Evolutionary conservation across 2,329 filamentous ascomycete genomes (phyloP), one percentile per base, ranked within the genome.

Genomic region (Shiraia sp.): DNA sequence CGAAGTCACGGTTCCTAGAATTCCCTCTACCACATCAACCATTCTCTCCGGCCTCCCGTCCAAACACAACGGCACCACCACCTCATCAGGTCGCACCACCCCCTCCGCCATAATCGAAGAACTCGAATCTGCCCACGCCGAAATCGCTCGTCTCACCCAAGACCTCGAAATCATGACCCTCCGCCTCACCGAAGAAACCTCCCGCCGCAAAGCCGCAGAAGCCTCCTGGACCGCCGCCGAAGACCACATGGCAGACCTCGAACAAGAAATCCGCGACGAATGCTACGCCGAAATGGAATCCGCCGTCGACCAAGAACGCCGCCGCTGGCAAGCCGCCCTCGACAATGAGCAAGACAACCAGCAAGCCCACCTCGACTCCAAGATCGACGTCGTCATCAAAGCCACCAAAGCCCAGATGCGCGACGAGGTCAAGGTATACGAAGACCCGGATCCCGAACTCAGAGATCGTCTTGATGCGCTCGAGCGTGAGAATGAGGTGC

Each of bases 1-100:
- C 14, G 92, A 97, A 71, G 88, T 97, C 9, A 95, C 92, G 0
- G 89, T 96, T 1, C 90, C 91, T 5, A 86, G 92, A 4, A 82
- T 95, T 6, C 91, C 91, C 0, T 93, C 88, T 33, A 83, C 92
- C 36, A 88, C 87, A 0, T 83, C 83, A 29, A 87, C 86, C 0
- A 87, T 93, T 24, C 63, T 74, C 19, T 57, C 65, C 10, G 62
- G 62, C 29, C 51, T 55, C 22, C 53, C 53, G 5, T 52, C 53
- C 30, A 51, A 32, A 37, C 1, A 30, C 60, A 69, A 57, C 58
- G 66, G 71, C 72, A 2, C 32, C 61, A 70, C 61, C 55, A 71
- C 57, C 26, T 69, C 71, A 51, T 75, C 49, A 13, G 71, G 70
- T 47, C 70, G 77, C 47, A 72, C 67, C 2, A 79, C 79, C 0